Evolutionary conservation across 345 rosid species (phyloP).

Genomic region (Brassica cretica): DNA sequence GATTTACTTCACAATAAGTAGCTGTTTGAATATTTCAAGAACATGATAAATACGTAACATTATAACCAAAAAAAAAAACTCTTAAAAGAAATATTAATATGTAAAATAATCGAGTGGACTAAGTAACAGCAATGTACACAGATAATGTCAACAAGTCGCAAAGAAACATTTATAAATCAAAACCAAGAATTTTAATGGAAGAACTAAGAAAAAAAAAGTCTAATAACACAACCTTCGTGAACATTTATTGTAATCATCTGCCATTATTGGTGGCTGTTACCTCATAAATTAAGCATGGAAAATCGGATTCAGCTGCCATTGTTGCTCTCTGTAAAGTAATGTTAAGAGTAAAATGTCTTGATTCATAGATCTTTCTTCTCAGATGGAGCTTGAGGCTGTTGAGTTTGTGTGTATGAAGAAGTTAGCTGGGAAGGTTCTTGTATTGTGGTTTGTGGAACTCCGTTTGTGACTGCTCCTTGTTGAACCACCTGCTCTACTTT

Average conservation of each 20-base stretch:
- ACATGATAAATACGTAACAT: background rate
- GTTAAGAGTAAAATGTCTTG: conserved; percentile 22
- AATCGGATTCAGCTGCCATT: conserved; percentile 4
- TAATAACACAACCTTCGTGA: conserved; percentile 23
- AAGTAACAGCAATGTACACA: conserved; percentile 30
- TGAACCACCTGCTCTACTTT: conserved; percentile 31
- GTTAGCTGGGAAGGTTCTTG: conserved; percentile 30
- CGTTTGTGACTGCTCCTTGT: conserved; percentile 33
- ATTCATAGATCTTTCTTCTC: conserved; percentile 37
- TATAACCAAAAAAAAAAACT: background rate
- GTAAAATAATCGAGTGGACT: background rate
- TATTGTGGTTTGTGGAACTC: conserved; percentile 31
- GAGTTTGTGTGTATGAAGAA: conserved; percentile 16
- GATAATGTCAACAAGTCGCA: conserved; percentile 20
- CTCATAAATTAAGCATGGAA: conserved; percentile 15
- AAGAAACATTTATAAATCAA: conserved; percentile 8
- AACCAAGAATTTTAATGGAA: conserved; percentile 11
- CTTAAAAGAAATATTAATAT: background rate
- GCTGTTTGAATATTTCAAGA: background rate
- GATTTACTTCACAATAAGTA: background rate
- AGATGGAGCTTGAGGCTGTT: conserved; percentile 20
- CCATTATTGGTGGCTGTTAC: conserved; percentile 20
- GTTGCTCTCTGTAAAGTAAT: conserved; percentile 23
- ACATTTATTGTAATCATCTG: conserved; percentile 7
- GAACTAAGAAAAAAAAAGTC: conserved; percentile 4